phyloP scores from a whole-genome alignment of 768 basidiomycete species.

The Lactifluus rugatus region DNA sequence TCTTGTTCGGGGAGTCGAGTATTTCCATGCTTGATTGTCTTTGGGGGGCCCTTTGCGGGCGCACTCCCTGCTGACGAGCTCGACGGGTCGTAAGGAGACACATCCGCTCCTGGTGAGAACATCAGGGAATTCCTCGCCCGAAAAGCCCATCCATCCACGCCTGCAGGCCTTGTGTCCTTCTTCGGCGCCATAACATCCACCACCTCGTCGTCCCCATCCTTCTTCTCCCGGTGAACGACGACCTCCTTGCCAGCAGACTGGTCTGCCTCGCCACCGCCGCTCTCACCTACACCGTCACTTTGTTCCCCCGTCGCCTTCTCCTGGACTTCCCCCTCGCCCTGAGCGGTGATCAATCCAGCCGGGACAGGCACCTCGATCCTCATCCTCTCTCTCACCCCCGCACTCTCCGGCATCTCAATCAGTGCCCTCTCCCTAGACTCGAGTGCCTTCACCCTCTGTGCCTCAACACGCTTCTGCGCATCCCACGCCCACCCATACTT shows the following conservation, averaged over 20 bases:
- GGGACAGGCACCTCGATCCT: constrained; percentile 49
- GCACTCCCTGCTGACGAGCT: constrained; percentile 24
- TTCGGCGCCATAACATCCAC: constrained; percentile 72
- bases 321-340: constrained; percentile 14
- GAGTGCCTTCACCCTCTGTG: constrained; percentile 52
- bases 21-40: constrained; percentile 64
- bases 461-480: constrained; percentile 74
- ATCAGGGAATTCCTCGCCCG: constrained; percentile 90
- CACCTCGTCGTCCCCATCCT: constrained; percentile 21
- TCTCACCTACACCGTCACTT: background rate
- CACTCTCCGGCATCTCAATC: constrained; percentile 41
- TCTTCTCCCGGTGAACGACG: constrained; percentile 17
- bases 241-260: constrained; percentile 21
- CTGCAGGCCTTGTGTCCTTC: constrained; percentile 62
- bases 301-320: background rate
- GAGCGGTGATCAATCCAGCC: constrained; percentile 43
- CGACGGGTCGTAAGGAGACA: constrained; percentile 58
- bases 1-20: constrained; percentile 77
- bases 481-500: constrained; percentile 92
- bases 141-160: constrained; percentile 77
- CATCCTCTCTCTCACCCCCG: constrained; percentile 59
- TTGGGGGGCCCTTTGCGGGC: constrained; percentile 37
- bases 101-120: constrained; percentile 90
- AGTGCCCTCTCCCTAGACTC: constrained; percentile 61
- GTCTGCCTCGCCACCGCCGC: constrained; percentile 22